Percentiles rank a stretch among this genome's conserved stretches.
These are phyloP conservation scores for Aspergillus oerlinghausenensis DNA, from an alignment of 2,329 filamentous ascomycete genomes.

Conservation along the genomic window DNA sequence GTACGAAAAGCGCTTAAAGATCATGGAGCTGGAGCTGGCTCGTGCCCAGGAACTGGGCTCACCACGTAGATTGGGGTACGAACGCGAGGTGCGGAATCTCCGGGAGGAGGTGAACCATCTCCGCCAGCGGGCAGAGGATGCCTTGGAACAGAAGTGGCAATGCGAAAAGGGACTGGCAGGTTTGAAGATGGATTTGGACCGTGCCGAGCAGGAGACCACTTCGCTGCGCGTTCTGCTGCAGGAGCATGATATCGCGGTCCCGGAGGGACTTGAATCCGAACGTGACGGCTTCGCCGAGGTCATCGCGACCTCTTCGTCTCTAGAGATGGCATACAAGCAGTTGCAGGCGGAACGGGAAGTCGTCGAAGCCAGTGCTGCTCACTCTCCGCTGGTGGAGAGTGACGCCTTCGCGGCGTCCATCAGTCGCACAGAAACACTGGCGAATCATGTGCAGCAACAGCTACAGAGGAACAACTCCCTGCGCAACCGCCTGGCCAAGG, in stretches of 20 bases:
- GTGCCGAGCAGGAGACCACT: conserved; percentile 85
- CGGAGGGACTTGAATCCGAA: conserved; percentile 52
- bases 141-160: conserved; percentile 92
- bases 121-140: conserved; percentile 83
- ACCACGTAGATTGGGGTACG: conserved; percentile 72
- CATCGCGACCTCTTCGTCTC: conserved; percentile 63
- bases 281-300: conserved; percentile 39
- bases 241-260: conserved; percentile 76
- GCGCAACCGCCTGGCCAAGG: conserved; percentile 69
- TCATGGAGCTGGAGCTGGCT: conserved; percentile 74
- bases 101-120: conserved; percentile 81
- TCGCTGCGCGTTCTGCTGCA: conserved; percentile 73
- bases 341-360: conserved; percentile 64
- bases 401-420: conserved; percentile 68
- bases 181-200: conserved; percentile 93
- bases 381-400: conserved; percentile 66
- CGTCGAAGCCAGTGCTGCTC: conserved; percentile 65
- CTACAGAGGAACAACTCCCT: conserved; percentile 72
- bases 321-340: conserved; percentile 70
- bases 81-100: conserved; percentile 73
- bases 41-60: conserved; percentile 61
- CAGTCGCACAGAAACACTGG: conserved; percentile 72
- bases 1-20: conserved; percentile 72
- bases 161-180: conserved; percentile 85
- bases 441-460: conserved; percentile 73